Conservation (phyloP, 164 flowering plant genomes). For the Magnolia sinica region DNA sequence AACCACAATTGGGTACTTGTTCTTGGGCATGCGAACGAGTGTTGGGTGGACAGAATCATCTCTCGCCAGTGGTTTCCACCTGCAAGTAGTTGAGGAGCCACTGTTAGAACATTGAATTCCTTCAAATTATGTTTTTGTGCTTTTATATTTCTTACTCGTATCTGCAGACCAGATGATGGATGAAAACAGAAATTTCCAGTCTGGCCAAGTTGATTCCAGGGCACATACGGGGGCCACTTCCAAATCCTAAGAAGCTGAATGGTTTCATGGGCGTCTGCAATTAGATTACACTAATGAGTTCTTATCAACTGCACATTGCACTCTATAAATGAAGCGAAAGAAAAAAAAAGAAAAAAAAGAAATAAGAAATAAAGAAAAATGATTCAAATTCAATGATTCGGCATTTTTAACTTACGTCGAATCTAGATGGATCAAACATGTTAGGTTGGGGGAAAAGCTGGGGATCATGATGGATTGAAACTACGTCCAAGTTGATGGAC, state of each 20-base stretch:
- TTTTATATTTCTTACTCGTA: slow-evolving; percentile 42
- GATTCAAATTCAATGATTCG: not conserved
- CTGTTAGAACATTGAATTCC: not conserved
- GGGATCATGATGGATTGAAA: slow-evolving; percentile 62
- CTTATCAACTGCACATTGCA: too few relatives aligned
- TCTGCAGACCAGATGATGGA: slow-evolving; percentile 61
- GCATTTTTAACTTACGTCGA: slow-evolving; percentile 37
- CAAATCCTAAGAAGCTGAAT: slow-evolving; percentile 62
- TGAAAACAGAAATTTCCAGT: slow-evolving; percentile 53
- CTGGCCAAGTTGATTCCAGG: slow-evolving; percentile 68
- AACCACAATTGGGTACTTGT: slow-evolving; percentile 55
- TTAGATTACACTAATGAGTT: not conserved
- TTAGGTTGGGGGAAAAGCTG: slow-evolving; percentile 41
- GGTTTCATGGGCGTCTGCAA: slow-evolving; percentile 52
- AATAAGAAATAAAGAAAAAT: not conserved
- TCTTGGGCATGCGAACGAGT: slow-evolving; percentile 67
- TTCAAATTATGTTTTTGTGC: not conserved
- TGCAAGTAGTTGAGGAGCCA: slow-evolving; percentile 13
- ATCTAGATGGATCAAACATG: slow-evolving; percentile 62
- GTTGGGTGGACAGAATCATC: slow-evolving; percentile 62
- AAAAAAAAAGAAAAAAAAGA: not conserved
- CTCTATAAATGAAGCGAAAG: not conserved
- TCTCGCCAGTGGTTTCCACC: slow-evolving; percentile 53
- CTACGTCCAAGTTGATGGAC: slow-evolving; percentile 68
- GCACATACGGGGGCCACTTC: slow-evolving; percentile 63